These are phyloP conservation scores for Sugiyamaella sp. DNA, from an alignment of 1,139 yeast species.

Conservation along the genomic window DNA sequence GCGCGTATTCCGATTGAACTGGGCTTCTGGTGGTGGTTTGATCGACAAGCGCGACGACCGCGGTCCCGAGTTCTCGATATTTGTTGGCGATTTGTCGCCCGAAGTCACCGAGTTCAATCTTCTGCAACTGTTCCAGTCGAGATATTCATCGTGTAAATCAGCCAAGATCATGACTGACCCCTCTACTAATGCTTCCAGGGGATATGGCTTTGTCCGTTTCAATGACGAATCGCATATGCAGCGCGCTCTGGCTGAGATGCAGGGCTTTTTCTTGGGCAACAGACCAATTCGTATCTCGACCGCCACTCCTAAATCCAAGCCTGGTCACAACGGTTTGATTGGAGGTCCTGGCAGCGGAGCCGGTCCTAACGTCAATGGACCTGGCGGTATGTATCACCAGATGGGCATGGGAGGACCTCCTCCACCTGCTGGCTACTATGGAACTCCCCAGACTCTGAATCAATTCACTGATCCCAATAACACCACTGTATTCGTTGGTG, in stretches of 20 bases:
- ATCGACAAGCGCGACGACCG: constrained; percentile 42
- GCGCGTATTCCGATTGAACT: constrained; percentile 70
- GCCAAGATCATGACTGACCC: constrained; percentile 89
- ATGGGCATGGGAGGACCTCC: constrained; percentile 18
- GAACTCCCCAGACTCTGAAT: constrained; percentile 44
- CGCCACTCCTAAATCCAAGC: constrained; percentile 66
- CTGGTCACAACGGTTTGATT: constrained; percentile 29
- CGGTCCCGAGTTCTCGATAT: constrained; percentile 67
- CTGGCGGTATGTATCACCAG: constrained; percentile 18
- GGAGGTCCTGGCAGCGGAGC: constrained; percentile 9
- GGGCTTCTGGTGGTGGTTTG: constrained; percentile 79
- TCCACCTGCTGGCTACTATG: constrained; percentile 21
- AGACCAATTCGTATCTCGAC: constrained; percentile 77
- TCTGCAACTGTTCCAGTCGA: constrained; percentile 66
- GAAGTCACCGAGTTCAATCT: constrained; percentile 75
- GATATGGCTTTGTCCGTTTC: constrained; percentile 92
- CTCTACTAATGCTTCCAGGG: constrained; percentile 71
- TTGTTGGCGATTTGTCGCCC: constrained; percentile 83
- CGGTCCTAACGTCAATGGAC: constrained; percentile 17
- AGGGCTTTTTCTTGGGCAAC: constrained; percentile 72
- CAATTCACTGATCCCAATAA: constrained; percentile 76
- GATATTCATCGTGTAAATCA: constrained; percentile 75
- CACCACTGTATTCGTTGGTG: constrained; percentile 95
- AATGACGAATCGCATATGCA: constrained; percentile 70
- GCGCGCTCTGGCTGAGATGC: constrained; percentile 79